Base-by-base conservation (phyloP, 2,329 filamentous ascomycete species). In the Alternaria metachromatica region DNA sequence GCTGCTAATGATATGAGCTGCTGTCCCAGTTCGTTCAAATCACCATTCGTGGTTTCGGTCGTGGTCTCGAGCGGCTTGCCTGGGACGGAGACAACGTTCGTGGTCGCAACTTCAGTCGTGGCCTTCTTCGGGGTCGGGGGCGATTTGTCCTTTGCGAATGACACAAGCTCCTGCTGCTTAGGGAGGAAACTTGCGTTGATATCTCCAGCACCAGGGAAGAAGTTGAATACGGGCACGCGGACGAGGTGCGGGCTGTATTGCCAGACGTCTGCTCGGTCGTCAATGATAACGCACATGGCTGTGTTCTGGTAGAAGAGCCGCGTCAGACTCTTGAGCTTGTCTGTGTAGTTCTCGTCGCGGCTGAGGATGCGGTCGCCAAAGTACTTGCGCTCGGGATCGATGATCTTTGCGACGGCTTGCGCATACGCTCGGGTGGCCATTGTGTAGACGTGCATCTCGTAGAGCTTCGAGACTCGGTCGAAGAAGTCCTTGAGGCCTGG, bases 361-460 rank as follows among this genome's bases (percentile, higher is more conserved):
- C 95, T 98, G 75, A 99, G 92, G 73, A 99, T 94, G 59, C 96
- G 89, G 80, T 97, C 94, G 43, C 92, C 95, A 78, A 99, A 99
- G 10, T 97, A 88, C 77, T 91, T 94, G 68, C 90, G 88, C 33
- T 95, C 89, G 0, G 95, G 95, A 75, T 99, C 96, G 66, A 99
- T 92, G 66, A 99, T 95, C 71, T 92, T 91, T 41, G 94, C 94
- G 72, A 99, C 96, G 65, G 93, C 91, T 71, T 94, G 87, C 10
- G 96, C 96, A 77, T 99, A 99, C n/a, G 95, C 93, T 67, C 96
- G 89, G 21, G 96, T 99, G 60, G 95, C 96, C 96, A 99, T 99
- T 46, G 96, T 99, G 83, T 99, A 99, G 67, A 99, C 95, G 79
- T 99, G 96, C 75, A 98, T 85, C 82, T 99, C 96, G 82, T 96